Evolutionary conservation across 1,284 basidiomycete genomes (phyloP).

Genomic region (Pterulicium gracile): DNA sequence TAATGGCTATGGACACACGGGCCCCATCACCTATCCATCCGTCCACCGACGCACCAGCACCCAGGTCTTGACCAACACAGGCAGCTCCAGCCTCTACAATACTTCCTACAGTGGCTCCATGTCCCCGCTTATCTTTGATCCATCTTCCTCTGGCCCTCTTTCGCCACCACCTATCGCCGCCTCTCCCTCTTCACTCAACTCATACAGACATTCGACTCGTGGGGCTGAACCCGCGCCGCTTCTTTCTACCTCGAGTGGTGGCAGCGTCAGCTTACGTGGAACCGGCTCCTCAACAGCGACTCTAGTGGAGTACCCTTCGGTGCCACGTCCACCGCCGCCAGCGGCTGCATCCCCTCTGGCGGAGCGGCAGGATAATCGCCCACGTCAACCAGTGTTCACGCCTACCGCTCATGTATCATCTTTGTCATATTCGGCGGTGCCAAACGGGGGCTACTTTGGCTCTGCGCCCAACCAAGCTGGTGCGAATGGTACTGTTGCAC

Average conservation of each 20-base stretch:
- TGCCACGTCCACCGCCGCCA: constrained; percentile 68
- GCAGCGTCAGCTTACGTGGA: neutral
- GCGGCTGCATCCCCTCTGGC: constrained; percentile 49
- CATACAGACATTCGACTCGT: constrained; percentile 68
- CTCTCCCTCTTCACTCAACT: constrained; percentile 28
- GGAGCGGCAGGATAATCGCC: constrained; percentile 62
- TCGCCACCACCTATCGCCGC: constrained; percentile 26
- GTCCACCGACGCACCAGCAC: neutral
- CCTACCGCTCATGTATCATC: constrained; percentile 6
- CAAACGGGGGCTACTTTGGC: too few species aligned
- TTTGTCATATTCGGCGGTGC: constrained; percentile 9
- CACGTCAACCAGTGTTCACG: constrained; percentile 21
- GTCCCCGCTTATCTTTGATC: constrained; percentile 13
- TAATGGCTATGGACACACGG: neutral
- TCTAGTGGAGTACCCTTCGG: constrained; percentile 23
- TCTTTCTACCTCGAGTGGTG: neutral
- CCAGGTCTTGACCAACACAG: too few species aligned
- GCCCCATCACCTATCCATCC: constrained; percentile 1
- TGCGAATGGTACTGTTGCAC: too few species aligned
- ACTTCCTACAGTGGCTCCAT: constrained; percentile 6
- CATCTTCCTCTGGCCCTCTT: constrained; percentile 9
- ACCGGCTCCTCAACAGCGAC: neutral
- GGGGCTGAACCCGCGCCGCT: constrained; percentile 33
- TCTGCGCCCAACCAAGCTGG: too few species aligned
- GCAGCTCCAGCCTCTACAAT: too few species aligned